phyloP scores from a whole-genome alignment of 345 rosid species.

The Lenwebbia sp. region DNA sequence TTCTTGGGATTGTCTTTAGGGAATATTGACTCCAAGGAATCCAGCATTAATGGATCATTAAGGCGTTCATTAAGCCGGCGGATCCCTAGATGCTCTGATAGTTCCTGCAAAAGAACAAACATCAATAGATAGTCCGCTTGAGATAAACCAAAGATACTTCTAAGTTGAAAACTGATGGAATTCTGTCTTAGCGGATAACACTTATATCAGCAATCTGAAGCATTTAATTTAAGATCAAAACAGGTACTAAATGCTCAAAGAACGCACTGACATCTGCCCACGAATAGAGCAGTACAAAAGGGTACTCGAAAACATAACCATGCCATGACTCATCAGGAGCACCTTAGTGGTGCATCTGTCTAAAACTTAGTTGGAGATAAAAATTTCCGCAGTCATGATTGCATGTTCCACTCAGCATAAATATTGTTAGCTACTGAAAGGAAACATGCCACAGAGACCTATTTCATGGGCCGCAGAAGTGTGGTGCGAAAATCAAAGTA shows the following conservation, averaged over 20 bases:
- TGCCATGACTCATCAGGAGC: neutral
- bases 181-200: neutral
- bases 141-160: neutral
- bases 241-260: neutral
- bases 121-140: neutral
- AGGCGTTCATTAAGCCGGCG: slow-evolving; percentile 24
- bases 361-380: neutral
- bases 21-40: slow-evolving; percentile 36
- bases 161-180: neutral
- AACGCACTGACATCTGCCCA: neutral
- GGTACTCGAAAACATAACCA: neutral
- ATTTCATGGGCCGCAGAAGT: neutral
- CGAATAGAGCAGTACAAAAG: neutral
- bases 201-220: neutral
- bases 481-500: neutral
- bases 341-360: neutral
- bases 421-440: neutral
- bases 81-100: slow-evolving; percentile 87
- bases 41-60: neutral
- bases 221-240: neutral
- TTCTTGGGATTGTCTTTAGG: slow-evolving; percentile 92
- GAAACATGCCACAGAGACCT: neutral
- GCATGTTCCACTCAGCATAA: neutral
- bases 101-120: slow-evolving; percentile 44
- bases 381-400: neutral